These are phyloP conservation scores for Candida michaelii DNA, from an alignment of 805 yeast species.

Conservation along the genomic window DNA sequence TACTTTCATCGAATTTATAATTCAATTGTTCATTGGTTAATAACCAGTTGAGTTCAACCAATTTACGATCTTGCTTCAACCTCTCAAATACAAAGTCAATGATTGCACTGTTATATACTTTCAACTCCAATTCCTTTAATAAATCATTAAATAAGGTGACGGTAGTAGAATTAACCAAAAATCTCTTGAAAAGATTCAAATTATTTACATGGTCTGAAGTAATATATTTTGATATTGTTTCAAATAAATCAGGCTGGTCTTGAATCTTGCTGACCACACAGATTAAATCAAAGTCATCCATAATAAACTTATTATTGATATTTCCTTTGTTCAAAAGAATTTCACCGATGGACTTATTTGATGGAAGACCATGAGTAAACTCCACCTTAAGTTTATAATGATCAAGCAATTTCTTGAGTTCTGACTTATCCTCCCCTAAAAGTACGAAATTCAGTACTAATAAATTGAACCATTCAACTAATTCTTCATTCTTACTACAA, in stretches of 20 bases:
- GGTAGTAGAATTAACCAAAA: not conserved
- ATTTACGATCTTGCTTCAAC: conserved; percentile 1
- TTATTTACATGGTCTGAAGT: conserved; percentile 6
- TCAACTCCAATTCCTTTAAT: conserved; percentile 4
- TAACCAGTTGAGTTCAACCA: conserved; percentile 12
- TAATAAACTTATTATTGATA: conserved; percentile 11
- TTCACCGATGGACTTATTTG: conserved; percentile 18
- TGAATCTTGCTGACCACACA: conserved; percentile 7
- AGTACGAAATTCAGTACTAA: conserved; percentile 10
- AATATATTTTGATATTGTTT: conserved; percentile 10
- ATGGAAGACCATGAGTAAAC: not conserved
- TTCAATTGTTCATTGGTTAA: conserved; percentile 12
- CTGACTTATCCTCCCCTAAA: conserved; percentile 12
- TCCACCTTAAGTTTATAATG: conserved; percentile 6
- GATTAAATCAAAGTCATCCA: conserved; percentile 16
- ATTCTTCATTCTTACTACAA: not conserved
- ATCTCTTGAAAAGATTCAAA: conserved; percentile 8
- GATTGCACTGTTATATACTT: conserved; percentile 3
- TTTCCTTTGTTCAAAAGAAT: conserved; percentile 31
- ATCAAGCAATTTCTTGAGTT: conserved; percentile 7
- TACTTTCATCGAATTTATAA: conserved; percentile 8
- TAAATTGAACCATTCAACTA: conserved; percentile 13
- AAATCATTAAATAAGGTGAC: conserved; percentile 1
- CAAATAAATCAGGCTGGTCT: conserved; percentile 4
- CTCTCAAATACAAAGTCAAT: conserved; percentile 8